Base-by-base conservation (phyloP, 352 stramenopile genomes). In the Bremia lactucae region DNA sequence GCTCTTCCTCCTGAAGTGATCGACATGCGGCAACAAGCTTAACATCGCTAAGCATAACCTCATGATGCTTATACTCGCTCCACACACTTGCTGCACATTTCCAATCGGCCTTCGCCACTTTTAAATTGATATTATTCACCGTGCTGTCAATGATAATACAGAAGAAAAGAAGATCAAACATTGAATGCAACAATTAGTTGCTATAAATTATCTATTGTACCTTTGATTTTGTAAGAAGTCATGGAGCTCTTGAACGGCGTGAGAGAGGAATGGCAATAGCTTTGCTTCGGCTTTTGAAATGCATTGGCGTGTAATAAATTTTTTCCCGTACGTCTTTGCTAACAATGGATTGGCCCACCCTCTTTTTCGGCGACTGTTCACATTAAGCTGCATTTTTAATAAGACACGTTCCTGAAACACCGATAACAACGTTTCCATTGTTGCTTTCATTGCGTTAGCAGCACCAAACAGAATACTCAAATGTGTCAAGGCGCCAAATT, bases 341-440 rank as follows among this genome's bases (percentile, higher is more conserved):
- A 88, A 51, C 20, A 88, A 49, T 7, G 70, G 62, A 34, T 50
- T 83, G 7, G 53, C 31, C 76, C 76, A 87, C 9, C 67, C 52
- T 42, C 53, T 54, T 23, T 50, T 41, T 33, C 40, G 49, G 0
- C 60, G 60, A 23, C 41, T 57, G 20, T 54, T 51, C 31, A 49
- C 49, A 46, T 62, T 61, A 20, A 35, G 44, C 45, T 88, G 76
- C 64, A 88, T 82, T 44, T 83, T 84, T 18, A 88, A 25, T 31
- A 79, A 42, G 0, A 85, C 60, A 8, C 68, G 60, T 29, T 88
- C 73, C 36, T 85, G 71, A 26, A 81, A 88, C 4, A 55, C 64
- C 6, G 36, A 41, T n/a, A 60, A 51, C 10, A 78, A 55, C 0
- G 23, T 33, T 15, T 77, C 61, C 58, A 85, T 71, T 3, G 56